A percentile compares a stretch with the other conserved stretches of the same genome.
phyloP scores from a whole-genome alignment of 1,284 basidiomycete species.

The Trametes sp. region DNA sequence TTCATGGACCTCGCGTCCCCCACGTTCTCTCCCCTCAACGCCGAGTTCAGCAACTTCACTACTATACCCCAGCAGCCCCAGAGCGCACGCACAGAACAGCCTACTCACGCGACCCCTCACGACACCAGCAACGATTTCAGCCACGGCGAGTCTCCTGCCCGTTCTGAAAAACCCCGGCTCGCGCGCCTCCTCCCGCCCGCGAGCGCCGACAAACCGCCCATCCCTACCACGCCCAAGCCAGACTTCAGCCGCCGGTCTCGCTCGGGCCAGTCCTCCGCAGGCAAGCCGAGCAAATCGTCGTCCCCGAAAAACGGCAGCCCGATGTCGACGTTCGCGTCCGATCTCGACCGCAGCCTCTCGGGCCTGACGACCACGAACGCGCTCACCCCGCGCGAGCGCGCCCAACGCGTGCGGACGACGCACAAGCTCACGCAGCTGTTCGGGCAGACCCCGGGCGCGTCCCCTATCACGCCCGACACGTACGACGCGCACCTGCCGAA shows the following conservation, averaged over 20 bases:
- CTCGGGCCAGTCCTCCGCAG: slow-evolving; percentile 29
- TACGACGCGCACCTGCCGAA: slow-evolving; percentile 27
- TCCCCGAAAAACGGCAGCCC: slow-evolving; percentile 18
- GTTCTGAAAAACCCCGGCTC: slow-evolving; percentile 28
- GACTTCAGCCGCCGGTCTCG: slow-evolving; percentile 38
- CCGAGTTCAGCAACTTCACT: slow-evolving; percentile 25
- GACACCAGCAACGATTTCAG: slow-evolving; percentile 21
- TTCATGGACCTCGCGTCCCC: slow-evolving; percentile 66
- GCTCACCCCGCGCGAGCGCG: slow-evolving; percentile 70
- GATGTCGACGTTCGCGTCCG: slow-evolving; percentile 15
- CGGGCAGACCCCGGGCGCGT: slow-evolving; percentile 63
- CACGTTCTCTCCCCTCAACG: slow-evolving; percentile 35
- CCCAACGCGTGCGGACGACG: slow-evolving; percentile 73
- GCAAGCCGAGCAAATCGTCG: slow-evolving; percentile 20
- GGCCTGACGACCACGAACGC: slow-evolving; percentile 65
- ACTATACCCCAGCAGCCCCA: slow-evolving; percentile 14
- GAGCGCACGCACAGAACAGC: slow-evolving; percentile 10
- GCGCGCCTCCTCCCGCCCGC: slow-evolving; percentile 29
- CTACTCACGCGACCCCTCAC: slow-evolving; percentile 12
- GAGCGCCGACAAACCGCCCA: slow-evolving; percentile 48
- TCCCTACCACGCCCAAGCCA: slow-evolving; percentile 48
- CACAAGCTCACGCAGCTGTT: slow-evolving; percentile 83
- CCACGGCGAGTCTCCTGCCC: slow-evolving; percentile 21
- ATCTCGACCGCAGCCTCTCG: slow-evolving; percentile 42
- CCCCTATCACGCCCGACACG: slow-evolving; percentile 28